These are phyloP conservation scores for Malassezia dermatis DNA, from an alignment of 1,284 basidiomycete genomes.

Conservation along the genomic window DNA sequence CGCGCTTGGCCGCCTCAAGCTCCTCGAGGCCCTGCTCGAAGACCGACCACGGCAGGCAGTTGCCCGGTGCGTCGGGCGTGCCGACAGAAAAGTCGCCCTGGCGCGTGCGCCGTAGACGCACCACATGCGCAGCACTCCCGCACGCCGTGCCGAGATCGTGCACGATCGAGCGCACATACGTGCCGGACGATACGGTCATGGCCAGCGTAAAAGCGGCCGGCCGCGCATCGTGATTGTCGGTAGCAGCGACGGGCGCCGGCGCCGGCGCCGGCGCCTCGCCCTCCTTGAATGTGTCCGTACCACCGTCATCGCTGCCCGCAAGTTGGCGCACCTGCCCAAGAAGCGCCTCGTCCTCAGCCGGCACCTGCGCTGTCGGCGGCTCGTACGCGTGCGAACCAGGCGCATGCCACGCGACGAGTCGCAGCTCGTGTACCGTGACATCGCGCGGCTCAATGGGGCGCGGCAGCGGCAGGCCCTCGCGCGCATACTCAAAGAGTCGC, in stretches of 20 bases:
- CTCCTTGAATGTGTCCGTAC: constrained; percentile 15
- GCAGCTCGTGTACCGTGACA: constrained; percentile 69
- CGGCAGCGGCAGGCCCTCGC: constrained; percentile 76
- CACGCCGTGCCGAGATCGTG: constrained; percentile 38
- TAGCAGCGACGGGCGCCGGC: too few relatives aligned
- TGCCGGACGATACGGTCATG: constrained; percentile 46
- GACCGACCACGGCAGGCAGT: constrained; percentile 39
- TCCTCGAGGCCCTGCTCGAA: constrained; percentile 35
- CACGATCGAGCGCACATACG: constrained; percentile 45
- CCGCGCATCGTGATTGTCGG: constrained; percentile 9
- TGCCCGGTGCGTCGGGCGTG: constrained; percentile 17
- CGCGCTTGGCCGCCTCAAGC: constrained; percentile 23
- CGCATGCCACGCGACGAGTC: constrained; percentile 52
- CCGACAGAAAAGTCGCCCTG: constrained; percentile 40
- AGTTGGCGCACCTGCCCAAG: constrained; percentile 31
- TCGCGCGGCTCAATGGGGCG: constrained; percentile 80
- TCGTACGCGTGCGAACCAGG: constrained; percentile 27
- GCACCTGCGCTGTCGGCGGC: constrained; percentile 31
- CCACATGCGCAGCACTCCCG: constrained; percentile 42
- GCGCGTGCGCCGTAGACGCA: constrained; percentile 34
- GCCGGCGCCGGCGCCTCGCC: background rate
- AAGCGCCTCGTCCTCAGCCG: constrained; percentile 31
- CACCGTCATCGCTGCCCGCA: constrained; percentile 24
- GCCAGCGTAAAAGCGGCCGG: constrained; percentile 18
- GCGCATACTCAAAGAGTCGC: constrained; percentile 89